Percentiles rank a stretch among this genome's conserved stretches.
phyloP scores from a whole-genome alignment of 495 filamentous ascomycete species.

The Hypoxylon rickii region DNA sequence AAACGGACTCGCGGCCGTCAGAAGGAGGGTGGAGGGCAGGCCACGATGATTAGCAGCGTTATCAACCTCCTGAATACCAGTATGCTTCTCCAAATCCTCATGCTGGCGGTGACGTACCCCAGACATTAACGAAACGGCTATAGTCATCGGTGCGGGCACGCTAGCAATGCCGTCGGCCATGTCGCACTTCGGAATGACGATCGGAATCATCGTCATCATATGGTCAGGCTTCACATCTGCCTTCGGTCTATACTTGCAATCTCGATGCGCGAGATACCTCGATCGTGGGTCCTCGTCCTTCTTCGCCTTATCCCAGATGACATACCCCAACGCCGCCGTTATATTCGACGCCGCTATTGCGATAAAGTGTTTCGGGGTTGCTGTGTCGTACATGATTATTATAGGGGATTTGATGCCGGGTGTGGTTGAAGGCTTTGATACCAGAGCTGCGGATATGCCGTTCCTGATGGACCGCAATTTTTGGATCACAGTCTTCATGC shows the following conservation, averaged over 20 bases:
- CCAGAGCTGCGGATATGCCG: slow-evolving; percentile 58
- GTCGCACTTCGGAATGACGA: slow-evolving; percentile 84
- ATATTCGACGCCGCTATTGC: slow-evolving; percentile 96
- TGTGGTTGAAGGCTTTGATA: slow-evolving; percentile 73
- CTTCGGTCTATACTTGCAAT: slow-evolving; percentile 93
- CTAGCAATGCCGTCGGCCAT: slow-evolving; percentile 94
- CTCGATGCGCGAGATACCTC: slow-evolving; percentile 87
- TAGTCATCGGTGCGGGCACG: slow-evolving; percentile 91
- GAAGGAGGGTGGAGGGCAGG: slow-evolving; percentile 59
- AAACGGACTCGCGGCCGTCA: slow-evolving; percentile 38
- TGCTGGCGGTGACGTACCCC: background rate
- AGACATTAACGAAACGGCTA: slow-evolving; percentile 2
- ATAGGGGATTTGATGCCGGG: slow-evolving; percentile 98
- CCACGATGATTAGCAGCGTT: slow-evolving; percentile 87
- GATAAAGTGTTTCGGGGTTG: slow-evolving; percentile 98
- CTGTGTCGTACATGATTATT: slow-evolving; percentile 95
- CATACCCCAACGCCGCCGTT: slow-evolving; percentile 94
- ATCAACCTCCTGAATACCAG: slow-evolving; percentile 97
- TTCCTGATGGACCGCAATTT: slow-evolving; percentile 89
- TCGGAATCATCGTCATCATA: slow-evolving; percentile 81
- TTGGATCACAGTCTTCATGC: slow-evolving; percentile 98
- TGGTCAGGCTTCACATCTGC: slow-evolving; percentile 89
- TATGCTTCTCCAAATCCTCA: slow-evolving; percentile 42
- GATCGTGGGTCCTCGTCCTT: slow-evolving; percentile 79
- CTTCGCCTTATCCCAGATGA: slow-evolving; percentile 92